phyloP scores from a whole-genome alignment of 768 basidiomycete genomes.

The Imleria badia region DNA sequence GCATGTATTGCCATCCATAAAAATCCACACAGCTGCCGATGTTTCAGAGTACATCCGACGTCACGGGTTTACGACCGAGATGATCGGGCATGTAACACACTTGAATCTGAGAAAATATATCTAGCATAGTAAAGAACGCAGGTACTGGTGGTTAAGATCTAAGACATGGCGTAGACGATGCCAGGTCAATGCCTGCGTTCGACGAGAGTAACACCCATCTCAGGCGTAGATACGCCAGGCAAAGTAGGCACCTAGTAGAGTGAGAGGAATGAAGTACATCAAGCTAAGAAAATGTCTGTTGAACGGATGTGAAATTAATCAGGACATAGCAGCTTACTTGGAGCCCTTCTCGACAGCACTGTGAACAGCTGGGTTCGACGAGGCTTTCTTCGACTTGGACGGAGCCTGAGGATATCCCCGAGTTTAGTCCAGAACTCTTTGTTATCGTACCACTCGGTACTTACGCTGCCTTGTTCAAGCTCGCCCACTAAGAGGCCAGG shows the following conservation, averaged over 20 bases:
- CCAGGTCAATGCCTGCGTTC: not conserved
- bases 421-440: not conserved
- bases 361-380: constrained; percentile 41
- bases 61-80: not conserved
- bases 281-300: constrained; percentile 41
- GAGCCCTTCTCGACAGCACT: constrained; percentile 64
- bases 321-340: constrained; percentile 45
- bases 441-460: constrained; percentile 23
- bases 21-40: not conserved
- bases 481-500: constrained; percentile 78
- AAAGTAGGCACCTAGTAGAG: constrained; percentile 80
- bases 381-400: constrained; percentile 50
- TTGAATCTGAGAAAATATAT: constrained; percentile 11
- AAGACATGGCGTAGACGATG: constrained; percentile 10
- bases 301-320: not conserved
- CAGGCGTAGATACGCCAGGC: constrained; percentile 74
- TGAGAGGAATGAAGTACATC: constrained; percentile 85
- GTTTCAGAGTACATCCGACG: not conserved
- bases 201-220: constrained; percentile 1
- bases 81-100: not conserved
- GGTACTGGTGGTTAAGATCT: constrained; percentile 10
- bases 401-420: constrained; percentile 38
- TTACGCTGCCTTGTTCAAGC: constrained; percentile 69
- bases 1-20: not conserved
- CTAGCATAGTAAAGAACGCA: constrained; percentile 17